Percentiles rank a stretch among this genome's conserved stretches.
Conservation (phyloP, 108 stramenopile genomes). For the Cyclotella baltica region DNA sequence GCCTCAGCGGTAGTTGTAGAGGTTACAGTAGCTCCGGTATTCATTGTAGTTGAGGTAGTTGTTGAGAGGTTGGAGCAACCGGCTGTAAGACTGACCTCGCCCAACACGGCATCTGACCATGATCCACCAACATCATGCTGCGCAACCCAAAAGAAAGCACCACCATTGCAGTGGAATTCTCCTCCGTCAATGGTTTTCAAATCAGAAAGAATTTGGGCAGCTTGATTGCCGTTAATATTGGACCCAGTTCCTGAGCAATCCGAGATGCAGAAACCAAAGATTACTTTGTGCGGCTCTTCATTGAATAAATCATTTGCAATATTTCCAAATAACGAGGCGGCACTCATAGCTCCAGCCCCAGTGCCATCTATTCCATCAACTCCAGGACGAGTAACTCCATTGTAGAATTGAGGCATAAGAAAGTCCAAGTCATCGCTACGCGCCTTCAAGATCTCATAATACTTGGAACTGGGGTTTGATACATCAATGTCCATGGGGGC, state of each 20-base stretch:
- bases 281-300: slow-evolving; percentile 53
- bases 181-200: slow-evolving; percentile 16
- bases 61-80: slow-evolving; percentile 9
- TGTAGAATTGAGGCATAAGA: slow-evolving; percentile 70
- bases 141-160: slow-evolving; percentile 62
- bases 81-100: slow-evolving; percentile 20
- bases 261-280: too few species aligned
- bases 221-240: slow-evolving; percentile 44
- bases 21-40: not conserved
- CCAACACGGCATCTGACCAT: too few species aligned
- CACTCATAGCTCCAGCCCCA: slow-evolving; percentile 16
- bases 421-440: slow-evolving; percentile 47
- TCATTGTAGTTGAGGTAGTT: not conserved
- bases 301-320: slow-evolving; percentile 53
- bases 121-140: too few species aligned
- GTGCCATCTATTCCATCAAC: slow-evolving; percentile 45
- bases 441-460: slow-evolving; percentile 51
- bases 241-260: too few species aligned
- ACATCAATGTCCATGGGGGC: slow-evolving; percentile 63
- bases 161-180: slow-evolving; percentile 53
- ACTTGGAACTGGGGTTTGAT: slow-evolving; percentile 36
- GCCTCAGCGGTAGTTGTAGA: too few species aligned
- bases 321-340: slow-evolving; percentile 35
- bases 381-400: slow-evolving; percentile 47
- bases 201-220: slow-evolving; percentile 39